Conservation (phyloP, 2,329 filamentous ascomycete genomes). For the Drechslerella dactyloides region DNA sequence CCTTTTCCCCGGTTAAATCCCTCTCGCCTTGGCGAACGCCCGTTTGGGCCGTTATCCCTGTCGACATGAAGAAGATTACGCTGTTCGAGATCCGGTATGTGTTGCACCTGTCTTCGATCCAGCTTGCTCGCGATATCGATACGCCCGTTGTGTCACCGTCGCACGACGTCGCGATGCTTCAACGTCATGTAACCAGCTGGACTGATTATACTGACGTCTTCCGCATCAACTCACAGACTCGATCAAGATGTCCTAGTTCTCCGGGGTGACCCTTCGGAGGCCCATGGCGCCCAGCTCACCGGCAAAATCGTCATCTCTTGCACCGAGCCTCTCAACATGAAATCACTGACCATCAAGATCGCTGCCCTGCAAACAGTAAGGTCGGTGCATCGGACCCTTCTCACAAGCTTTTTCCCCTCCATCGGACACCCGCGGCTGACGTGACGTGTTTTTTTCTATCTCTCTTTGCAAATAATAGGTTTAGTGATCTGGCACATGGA, state of each 20-base stretch:
- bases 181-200: too few species aligned
- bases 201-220: slow-evolving; percentile 8
- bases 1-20: slow-evolving; percentile 43
- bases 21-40: slow-evolving; percentile 30
- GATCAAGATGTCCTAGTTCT: slow-evolving; percentile 81
- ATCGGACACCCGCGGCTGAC: slow-evolving; percentile 60
- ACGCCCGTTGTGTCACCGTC: neutral
- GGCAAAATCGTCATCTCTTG: slow-evolving; percentile 77
- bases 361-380: slow-evolving; percentile 72
- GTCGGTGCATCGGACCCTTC: slow-evolving; percentile 62
- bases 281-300: slow-evolving; percentile 75
- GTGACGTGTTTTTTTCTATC: too few species aligned
- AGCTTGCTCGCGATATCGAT: neutral
- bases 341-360: slow-evolving; percentile 74
- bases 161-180: neutral
- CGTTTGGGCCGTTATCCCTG: slow-evolving; percentile 21
- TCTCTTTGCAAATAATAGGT: slow-evolving; percentile 56
- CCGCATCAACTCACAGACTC: slow-evolving; percentile 64
- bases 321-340: slow-evolving; percentile 71
- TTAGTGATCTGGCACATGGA: slow-evolving; percentile 65
- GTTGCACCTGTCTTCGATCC: slow-evolving; percentile 1
- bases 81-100: slow-evolving; percentile 55
- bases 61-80: slow-evolving; percentile 51
- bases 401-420: slow-evolving; percentile 6
- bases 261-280: slow-evolving; percentile 75